Evolutionary conservation across 345 rosid genomes (phyloP).

Genomic region (Murraya paniculata): DNA sequence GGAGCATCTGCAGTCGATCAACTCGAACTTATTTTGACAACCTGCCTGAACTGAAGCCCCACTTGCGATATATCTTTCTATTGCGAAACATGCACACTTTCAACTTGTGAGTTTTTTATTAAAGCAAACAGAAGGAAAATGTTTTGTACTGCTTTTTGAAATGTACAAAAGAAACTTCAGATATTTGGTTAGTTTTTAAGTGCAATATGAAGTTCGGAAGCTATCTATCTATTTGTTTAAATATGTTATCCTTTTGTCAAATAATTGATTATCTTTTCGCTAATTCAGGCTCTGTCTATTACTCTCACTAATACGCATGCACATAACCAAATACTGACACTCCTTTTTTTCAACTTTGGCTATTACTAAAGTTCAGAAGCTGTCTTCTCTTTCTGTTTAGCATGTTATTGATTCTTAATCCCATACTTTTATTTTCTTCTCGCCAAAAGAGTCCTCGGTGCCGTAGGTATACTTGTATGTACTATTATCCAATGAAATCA

Average conservation of each 20-base stretch:
- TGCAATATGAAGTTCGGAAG: neutral
- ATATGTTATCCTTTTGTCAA: conserved; percentile 18
- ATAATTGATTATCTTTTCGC: neutral
- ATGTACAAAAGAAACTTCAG: neutral
- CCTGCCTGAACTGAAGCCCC: neutral
- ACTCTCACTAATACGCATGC: neutral
- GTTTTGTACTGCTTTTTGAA: neutral
- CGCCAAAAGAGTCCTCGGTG: neutral
- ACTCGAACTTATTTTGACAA: neutral
- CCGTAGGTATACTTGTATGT: too few species aligned
- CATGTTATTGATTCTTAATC: neutral
- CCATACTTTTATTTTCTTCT: neutral
- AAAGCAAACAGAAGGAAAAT: neutral
- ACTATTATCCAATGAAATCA: too few species aligned
- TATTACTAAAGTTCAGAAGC: neutral
- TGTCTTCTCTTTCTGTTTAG: neutral
- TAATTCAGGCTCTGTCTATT: neutral
- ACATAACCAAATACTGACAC: neutral
- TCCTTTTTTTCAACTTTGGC: neutral
- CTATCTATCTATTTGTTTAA: neutral
- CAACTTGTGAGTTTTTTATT: neutral
- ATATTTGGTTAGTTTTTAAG: neutral
- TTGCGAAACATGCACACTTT: neutral
- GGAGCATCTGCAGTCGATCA: neutral
- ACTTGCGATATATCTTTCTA: neutral